Percentiles rank a stretch among this genome's conserved stretches.
phyloP scores from a whole-genome alignment of 129 eudicot species.

The Tagetes erecta region DNA sequence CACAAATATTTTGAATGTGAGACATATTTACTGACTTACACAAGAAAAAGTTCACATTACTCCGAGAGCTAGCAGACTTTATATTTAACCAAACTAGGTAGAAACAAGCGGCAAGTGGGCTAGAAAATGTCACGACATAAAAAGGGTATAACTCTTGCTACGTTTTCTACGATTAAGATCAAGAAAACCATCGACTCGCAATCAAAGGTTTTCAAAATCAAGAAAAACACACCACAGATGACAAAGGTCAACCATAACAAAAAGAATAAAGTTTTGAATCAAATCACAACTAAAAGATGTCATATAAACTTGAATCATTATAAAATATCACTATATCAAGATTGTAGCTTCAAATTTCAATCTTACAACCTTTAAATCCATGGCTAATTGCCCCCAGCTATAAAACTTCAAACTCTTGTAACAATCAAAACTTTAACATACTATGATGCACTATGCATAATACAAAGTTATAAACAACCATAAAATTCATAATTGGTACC shows the following conservation, averaged over 20 bases:
- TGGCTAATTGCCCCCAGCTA: slow-evolving; percentile 11
- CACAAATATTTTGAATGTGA: neutral
- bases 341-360: slow-evolving; percentile 13
- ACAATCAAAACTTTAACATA: neutral
- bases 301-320: neutral
- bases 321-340: neutral
- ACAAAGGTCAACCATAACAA: slow-evolving; percentile 15
- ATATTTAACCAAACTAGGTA: no score
- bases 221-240: neutral
- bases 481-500: slow-evolving; percentile 18
- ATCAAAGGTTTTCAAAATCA: neutral
- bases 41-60: slow-evolving; percentile 6
- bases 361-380: slow-evolving; percentile 18
- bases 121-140: no score
- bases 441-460: neutral
- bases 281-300: neutral
- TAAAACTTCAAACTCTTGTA: slow-evolving; percentile 5
- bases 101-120: no score
- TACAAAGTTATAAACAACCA: neutral
- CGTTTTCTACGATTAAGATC: no score
- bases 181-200: no score
- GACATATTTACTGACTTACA: neutral
- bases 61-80: no score
- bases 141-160: no score
- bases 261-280: neutral